phyloP scores from a whole-genome alignment of 2,329 filamentous ascomycete genomes.

The Colletotrichum incanum region DNA sequence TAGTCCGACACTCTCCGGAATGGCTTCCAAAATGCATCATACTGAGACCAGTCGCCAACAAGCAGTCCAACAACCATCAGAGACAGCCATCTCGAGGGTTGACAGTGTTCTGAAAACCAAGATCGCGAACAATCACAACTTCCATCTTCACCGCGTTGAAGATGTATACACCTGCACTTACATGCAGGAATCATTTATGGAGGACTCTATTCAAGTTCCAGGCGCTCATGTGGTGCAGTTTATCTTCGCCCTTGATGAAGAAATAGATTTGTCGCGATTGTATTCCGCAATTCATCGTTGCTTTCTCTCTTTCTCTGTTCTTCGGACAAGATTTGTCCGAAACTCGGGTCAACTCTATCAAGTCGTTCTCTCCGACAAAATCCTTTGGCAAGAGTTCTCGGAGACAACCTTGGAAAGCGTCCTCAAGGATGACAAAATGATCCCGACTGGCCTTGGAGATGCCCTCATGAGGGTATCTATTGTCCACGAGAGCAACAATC shows the following conservation, averaged over 20 bases:
- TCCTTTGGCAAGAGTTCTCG: slow-evolving; percentile 3
- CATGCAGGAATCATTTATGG: slow-evolving; percentile 19
- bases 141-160: neutral
- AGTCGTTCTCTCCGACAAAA: slow-evolving; percentile 11
- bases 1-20: slow-evolving; percentile 32
- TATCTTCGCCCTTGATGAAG: slow-evolving; percentile 15
- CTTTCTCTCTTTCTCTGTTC: neutral
- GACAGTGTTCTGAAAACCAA: neutral
- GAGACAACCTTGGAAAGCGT: neutral
- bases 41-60: neutral
- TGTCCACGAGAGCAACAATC: neutral
- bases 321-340: slow-evolving; percentile 9
- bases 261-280: neutral
- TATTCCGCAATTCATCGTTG: slow-evolving; percentile 5
- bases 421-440: slow-evolving; percentile 8
- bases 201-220: slow-evolving; percentile 14
- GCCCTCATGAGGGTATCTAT: slow-evolving; percentile 19
- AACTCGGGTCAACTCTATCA: slow-evolving; percentile 7
- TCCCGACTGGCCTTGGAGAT: slow-evolving; percentile 13
- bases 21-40: slow-evolving; percentile 29
- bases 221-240: slow-evolving; percentile 26
- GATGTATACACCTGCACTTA: slow-evolving; percentile 17
- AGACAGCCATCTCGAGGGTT: neutral
- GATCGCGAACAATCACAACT: neutral
- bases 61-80: neutral